phyloP scores from a whole-genome alignment of 2,329 filamentous ascomycete species.

The Paracorniculantispora psalliotae region DNA sequence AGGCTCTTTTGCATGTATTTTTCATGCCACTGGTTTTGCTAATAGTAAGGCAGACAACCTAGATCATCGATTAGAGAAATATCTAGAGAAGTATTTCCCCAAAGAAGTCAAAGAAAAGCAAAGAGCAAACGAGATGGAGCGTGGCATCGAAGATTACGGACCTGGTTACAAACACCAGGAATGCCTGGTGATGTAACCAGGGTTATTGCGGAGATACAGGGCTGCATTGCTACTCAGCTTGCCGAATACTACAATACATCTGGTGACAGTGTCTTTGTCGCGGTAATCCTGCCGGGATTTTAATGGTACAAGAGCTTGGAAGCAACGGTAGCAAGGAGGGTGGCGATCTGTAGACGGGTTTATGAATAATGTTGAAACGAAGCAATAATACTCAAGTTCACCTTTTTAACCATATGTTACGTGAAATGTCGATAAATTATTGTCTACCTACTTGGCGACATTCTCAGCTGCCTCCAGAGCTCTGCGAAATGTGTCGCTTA shows the following conservation, averaged over 20 bases:
- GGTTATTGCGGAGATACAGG: background rate
- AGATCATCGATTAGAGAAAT: conserved; percentile 62
- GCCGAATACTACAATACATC: background rate
- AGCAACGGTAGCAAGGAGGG: background rate
- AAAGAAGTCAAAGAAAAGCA: conserved; percentile 64
- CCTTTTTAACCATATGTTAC: background rate
- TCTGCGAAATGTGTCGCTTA: conserved; percentile 58
- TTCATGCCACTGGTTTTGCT: background rate
- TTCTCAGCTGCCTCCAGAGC: conserved; percentile 61
- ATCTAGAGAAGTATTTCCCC: conserved; percentile 71
- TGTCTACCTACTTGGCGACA: background rate
- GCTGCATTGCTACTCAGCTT: background rate
- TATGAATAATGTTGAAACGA: background rate
- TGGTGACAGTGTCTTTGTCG: background rate
- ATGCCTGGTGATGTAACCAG: conserved; percentile 55
- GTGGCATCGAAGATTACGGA: conserved; percentile 68
- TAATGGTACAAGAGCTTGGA: background rate
- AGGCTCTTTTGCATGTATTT: conserved; percentile 22
- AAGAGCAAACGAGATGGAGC: conserved; percentile 67
- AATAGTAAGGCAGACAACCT: conserved; percentile 51
- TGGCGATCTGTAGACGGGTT: background rate
- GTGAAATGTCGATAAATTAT: background rate
- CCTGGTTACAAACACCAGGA: conserved; percentile 55
- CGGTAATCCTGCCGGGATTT: background rate
- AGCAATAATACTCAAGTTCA: background rate